These are phyloP conservation scores for Ilyonectria robusta DNA, from an alignment of 2,329 filamentous ascomycete species.

Conservation along the genomic window DNA sequence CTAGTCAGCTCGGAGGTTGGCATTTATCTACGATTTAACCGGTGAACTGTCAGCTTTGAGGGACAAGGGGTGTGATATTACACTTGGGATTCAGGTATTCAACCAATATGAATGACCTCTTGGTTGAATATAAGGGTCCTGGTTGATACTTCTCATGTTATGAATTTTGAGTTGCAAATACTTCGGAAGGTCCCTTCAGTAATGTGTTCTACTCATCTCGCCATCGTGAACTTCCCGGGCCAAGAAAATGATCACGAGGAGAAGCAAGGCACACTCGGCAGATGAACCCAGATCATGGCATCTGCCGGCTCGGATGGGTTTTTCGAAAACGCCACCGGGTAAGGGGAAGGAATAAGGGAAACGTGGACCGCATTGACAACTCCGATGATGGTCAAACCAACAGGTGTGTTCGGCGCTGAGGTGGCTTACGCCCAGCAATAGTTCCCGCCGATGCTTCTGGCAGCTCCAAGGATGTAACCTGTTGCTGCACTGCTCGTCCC, in stretches of 20 bases:
- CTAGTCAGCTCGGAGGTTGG: constrained; percentile 6
- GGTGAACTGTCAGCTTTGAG: constrained; percentile 9
- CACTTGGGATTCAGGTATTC: too few relatives aligned
- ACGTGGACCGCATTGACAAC: constrained; percentile 14
- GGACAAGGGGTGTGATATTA: background rate
- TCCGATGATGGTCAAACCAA: constrained; percentile 2
- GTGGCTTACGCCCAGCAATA: constrained; percentile 23
- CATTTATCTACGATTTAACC: constrained; percentile 11
- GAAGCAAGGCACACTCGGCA: constrained; percentile 3
- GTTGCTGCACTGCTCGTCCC: constrained; percentile 17
- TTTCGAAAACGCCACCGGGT: constrained; percentile 15
- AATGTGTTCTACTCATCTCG: background rate
- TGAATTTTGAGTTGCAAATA: background rate
- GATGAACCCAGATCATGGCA: constrained; percentile 7
- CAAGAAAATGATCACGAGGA: background rate
- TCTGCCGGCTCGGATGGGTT: constrained; percentile 17
- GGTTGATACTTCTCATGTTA: background rate
- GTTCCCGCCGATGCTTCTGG: constrained; percentile 18
- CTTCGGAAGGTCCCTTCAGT: background rate
- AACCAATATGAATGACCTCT: too few relatives aligned
- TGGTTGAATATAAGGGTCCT: background rate
- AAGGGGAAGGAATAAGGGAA: constrained; percentile 14
- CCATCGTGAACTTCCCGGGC: background rate
- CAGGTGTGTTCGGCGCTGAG: constrained; percentile 1
- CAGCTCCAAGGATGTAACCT: constrained; percentile 18